Conservation (phyloP, 345 rosid genomes). For the Syzygium oleosum region DNA sequence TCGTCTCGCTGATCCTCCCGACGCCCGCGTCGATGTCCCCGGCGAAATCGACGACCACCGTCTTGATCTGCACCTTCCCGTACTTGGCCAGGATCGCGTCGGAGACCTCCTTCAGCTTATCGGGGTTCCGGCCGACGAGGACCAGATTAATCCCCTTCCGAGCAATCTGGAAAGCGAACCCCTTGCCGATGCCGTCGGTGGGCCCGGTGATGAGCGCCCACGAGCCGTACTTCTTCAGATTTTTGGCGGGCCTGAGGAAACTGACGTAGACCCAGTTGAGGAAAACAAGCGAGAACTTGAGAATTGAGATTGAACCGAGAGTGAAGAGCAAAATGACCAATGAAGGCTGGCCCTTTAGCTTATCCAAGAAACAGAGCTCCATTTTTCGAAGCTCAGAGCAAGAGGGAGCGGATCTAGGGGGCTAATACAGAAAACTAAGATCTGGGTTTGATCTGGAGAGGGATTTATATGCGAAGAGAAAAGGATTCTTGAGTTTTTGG, state of each 20-base stretch:
- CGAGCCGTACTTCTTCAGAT: constrained; percentile 81
- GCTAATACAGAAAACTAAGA: background rate
- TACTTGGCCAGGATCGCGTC: constrained; percentile 47
- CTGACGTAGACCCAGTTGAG: constrained; percentile 67
- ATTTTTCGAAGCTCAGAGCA: constrained; percentile 10
- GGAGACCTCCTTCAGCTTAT: constrained; percentile 59
- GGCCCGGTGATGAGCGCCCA: constrained; percentile 96
- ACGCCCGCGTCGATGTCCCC: constrained; percentile 83
- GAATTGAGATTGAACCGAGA: constrained; percentile 48
- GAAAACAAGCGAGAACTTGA: constrained; percentile 28
- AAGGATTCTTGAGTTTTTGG: background rate
- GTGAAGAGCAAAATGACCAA: constrained; percentile 48
- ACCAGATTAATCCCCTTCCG: constrained; percentile 71
- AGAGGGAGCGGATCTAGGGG: background rate
- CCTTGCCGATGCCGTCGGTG: constrained; percentile 92
- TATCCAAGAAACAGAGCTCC: constrained; percentile 37
- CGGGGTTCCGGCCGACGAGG: constrained; percentile 71
- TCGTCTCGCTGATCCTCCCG: constrained; percentile 43
- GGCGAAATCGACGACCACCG: constrained; percentile 73
- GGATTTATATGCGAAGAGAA: background rate
- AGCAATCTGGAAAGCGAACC: constrained; percentile 77
- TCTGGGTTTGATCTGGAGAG: background rate
- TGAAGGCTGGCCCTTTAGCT: constrained; percentile 56
- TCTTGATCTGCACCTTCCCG: constrained; percentile 39
- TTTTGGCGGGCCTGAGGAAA: constrained; percentile 79